Base-by-base conservation (phyloP, 106 monocot genomes). In the Acorus gramineus region DNA sequence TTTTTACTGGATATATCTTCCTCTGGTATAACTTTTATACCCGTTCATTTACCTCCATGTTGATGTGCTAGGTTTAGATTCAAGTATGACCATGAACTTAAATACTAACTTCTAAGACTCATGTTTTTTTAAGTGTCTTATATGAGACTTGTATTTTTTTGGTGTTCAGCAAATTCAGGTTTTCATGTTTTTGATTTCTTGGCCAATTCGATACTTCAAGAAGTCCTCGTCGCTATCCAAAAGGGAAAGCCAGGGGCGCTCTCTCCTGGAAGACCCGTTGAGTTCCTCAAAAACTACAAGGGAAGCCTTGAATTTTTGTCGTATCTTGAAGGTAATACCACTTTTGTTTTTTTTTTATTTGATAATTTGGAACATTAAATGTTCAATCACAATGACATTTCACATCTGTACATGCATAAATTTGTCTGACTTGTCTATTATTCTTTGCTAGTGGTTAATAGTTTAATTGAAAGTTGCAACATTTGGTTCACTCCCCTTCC, bases 141-240 rank as follows among this genome's bases (percentile, higher is more conserved):
- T 61, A 43, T 70, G 66, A 42, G 10, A 57, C 8, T 10, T 10
- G 48, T 62, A 67, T 48, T 9, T 6, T 73, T 4, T 52, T 55
- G 55, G 73, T 78, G 54, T 79, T 63, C 85, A 96, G 96, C 80
- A 76, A 96, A 96, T 68, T 96, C 96, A 56, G 96, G 96, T 46
- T 85, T 96, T 14, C 96, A 96, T 77, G 96, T 91, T 73, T 96
- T 96, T 83, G 85, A 91, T 77, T 96, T 96, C 54, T 65, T 96
- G 72, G 90, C 82, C 57, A 96, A 96, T 79, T 96, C 96, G 56
- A 81, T 96, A 62, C 82, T 96, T 49, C 90, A 91, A 65, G 91
- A 96, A 69, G 84, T 96, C 2, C 79, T 91, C 67, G 60, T 74
- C 64, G 84, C 85, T 4, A 81, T 96, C 52, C 85, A 91, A 62